A percentile compares a stretch with the other conserved stretches of the same genome.
Evolutionary conservation across 139 green algal species (phyloP).

Genomic region (Tetradesmus obliquus): DNA sequence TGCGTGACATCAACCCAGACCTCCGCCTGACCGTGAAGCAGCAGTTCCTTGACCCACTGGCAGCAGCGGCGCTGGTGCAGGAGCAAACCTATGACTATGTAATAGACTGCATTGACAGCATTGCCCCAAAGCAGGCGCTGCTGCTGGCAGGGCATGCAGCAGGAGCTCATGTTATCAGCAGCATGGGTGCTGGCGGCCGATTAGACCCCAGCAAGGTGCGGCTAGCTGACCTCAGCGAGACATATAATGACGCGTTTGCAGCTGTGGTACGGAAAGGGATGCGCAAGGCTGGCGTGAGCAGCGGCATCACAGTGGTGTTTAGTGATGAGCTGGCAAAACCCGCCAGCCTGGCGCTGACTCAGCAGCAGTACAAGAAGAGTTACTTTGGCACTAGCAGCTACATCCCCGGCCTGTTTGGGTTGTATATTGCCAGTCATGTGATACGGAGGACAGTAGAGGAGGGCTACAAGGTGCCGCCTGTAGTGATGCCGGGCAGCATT

Average conservation of each 20-base stretch:
- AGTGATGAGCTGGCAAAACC: conserved; percentile 37
- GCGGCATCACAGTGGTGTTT: conserved; percentile 43
- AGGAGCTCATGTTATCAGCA: conserved; percentile 17
- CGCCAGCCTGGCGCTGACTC: conserved; percentile 37
- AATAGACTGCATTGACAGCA: conserved; percentile 64
- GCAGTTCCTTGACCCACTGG: conserved; percentile 36
- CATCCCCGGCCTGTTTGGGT: conserved; percentile 48
- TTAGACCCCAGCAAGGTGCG: conserved; percentile 56
- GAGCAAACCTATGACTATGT: conserved; percentile 55
- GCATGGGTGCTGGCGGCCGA: conserved; percentile 55
- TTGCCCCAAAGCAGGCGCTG: conserved; percentile 59
- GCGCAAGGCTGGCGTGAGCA: conserved; percentile 17
- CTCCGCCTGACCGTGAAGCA: conserved; percentile 51
- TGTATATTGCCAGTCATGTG: conserved; percentile 38
- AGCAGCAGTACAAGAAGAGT: conserved; percentile 47
- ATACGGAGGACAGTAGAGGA: background rate
- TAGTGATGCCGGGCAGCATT: background rate
- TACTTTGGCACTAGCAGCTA: conserved; percentile 48
- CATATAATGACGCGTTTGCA: conserved; percentile 63
- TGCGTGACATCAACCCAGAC: conserved; percentile 68
- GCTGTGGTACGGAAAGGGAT: conserved; percentile 43
- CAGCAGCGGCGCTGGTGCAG: conserved; percentile 27
- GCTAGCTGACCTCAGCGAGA: conserved; percentile 55
- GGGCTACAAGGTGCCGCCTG: conserved; percentile 1
- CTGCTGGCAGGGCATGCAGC: conserved; percentile 41